Base-by-base conservation (phyloP, 1,139 yeast genomes). In the Nakaseomyces nivariensis region DNA sequence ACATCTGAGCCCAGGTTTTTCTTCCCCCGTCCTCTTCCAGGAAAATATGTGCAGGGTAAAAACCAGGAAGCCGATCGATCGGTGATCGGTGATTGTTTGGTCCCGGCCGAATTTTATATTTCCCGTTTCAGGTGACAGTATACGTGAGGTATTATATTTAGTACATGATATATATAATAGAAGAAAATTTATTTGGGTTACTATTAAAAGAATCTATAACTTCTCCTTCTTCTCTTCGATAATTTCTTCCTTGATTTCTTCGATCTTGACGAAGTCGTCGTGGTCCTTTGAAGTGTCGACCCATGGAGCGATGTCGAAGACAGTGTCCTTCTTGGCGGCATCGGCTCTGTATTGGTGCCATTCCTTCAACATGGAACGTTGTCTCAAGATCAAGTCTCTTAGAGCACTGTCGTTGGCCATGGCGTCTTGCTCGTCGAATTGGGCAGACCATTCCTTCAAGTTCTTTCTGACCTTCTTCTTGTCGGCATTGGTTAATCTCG, bases 351-450 rank as follows among this genome's bases (percentile, higher is more conserved):
- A 94, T 47, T 76, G 69, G 62, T 72, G 77, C 98, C 98, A 94
- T 68, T 87, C 90, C 64, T 84, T 84, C 66, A 90, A 77, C 62
- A 85, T 75, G 63, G 77, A 76, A 73, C 94, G 86, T 71, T 97
- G 88, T 64, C 75, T 80, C 73, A 88, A 77, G 68, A 90, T 89
- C 58, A 88, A 77, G 67, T 89, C 97, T 73, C 94, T 83, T 59
- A 87, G 79, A 58, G 95, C 96, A 62, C 90, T 86, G 66, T 86
- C 87, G 51, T 95, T 95, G 72, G 90, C 97, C 94, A 89, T 90
- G 49, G 95, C 95, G 73, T 94, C 99, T 57, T 79, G 76, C 72
- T 90, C 96, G 61, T 92, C 97, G 72, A 90, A 94, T 70, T 87
- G 90, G 41, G 94, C 92, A 60, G 90, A 77, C 77, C 86, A 88